Base-by-base conservation (phyloP, 2,329 filamentous ascomycete genomes). In the Colletotrichum lini region DNA sequence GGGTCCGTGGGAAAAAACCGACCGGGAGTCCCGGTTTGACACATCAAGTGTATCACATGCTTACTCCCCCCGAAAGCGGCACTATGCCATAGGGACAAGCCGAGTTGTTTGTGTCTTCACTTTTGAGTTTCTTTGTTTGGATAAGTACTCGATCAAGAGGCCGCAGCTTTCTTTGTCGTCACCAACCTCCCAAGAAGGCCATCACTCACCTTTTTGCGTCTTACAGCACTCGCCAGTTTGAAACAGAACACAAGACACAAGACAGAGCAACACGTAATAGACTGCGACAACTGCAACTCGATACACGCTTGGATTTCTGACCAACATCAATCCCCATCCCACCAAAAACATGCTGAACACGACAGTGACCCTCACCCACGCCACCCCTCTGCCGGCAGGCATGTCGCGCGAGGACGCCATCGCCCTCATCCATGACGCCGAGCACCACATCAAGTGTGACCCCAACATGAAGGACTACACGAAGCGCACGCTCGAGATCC, bases 391-490 rank as follows among this genome's bases (percentile, higher is more conserved):
- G 66, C 86, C 87, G 0, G 71, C 77, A 2, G 81, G 78, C 40
- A 77, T 78, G 47, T 76, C 82, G 45, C 76, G 73, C 16, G 74
- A 80, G 26, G 79, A 80, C 54, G 83, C 79, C n/a, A 75, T 89
- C 42, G 77, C 81, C 38, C 80, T 84, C 64, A 84, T 90, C 40
- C 87, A 88, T 35, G 83, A 87, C 74, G 85, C 88, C 74, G 81
- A 80, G 44, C 85, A 86, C 79, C 86, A 88, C 78, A 81, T 90
- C 56, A 73, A 80, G 52, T 87, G 85, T 79, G 84, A 89, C 73
- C 87, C 88, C 58, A 86, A 88, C 79, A 82, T 86, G 77, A 76
- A 81, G 70, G 80, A 84, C 62, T 75, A 76, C 21, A 77, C 86
- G 52, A 74, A 78, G 13, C 70, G 66, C 42, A 75, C 75, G 23